Evolutionary conservation across 106 monocot species (phyloP).

Genomic region (Posidonia australis): DNA sequence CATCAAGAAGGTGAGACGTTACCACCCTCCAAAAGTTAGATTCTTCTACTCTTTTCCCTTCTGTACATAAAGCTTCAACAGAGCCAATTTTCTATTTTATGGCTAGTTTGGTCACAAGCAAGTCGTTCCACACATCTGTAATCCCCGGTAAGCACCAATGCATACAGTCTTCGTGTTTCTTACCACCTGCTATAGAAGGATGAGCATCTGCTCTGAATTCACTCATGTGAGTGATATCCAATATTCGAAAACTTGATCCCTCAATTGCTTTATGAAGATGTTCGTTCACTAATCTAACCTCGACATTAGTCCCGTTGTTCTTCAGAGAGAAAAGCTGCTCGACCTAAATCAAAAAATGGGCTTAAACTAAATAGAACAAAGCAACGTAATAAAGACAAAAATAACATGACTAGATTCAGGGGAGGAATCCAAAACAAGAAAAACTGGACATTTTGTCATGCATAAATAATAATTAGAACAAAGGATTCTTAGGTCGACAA

Average conservation of each 20-base stretch:
- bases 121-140: slow-evolving; percentile 21
- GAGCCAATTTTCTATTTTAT: background rate
- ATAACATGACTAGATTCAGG: no score
- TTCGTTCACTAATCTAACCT: slow-evolving; percentile 14
- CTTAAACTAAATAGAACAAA: no score
- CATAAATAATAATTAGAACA: no score
- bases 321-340: slow-evolving; percentile 19
- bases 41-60: no score
- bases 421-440: no score
- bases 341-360: slow-evolving; percentile 11
- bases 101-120: slow-evolving; percentile 10
- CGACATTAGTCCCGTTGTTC: slow-evolving; percentile 21
- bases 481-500: no score
- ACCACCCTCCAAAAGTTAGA: no score
- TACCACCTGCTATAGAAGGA: slow-evolving; percentile 17
- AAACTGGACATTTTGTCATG: no score
- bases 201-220: slow-evolving; percentile 29
- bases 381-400: background rate
- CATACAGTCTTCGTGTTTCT: slow-evolving; percentile 27
- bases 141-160: slow-evolving; percentile 30
- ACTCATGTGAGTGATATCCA: slow-evolving; percentile 20
- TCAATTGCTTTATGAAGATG: slow-evolving; percentile 13
- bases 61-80: no score
- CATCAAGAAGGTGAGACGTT: no score
- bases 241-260: slow-evolving; percentile 15